Evolutionary conservation across 2,329 filamentous ascomycete species (phyloP), one percentile per base, ranked within the genome.

Genomic region (Davidsoniella virescens): DNA sequence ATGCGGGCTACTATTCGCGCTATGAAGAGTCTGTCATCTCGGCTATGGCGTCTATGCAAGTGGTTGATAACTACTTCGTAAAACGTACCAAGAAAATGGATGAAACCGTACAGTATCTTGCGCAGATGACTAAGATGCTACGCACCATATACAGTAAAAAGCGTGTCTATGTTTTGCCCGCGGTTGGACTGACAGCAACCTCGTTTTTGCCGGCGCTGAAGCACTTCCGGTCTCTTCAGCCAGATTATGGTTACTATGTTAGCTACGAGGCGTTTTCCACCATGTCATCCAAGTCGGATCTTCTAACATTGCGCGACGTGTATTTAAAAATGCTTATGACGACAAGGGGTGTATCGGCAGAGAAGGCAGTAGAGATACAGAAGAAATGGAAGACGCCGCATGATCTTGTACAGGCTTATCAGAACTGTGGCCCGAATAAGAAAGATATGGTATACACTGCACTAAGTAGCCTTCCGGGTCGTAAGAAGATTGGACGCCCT

Each of bases 271-370:
- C 80, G 0, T 88, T 90, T 60, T 76, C 80, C 0, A 78, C 78
- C 1, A 65, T 90, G 42, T 78, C 78, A 1, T 84, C 80, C 7
- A 92, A 92, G 62, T 85, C 82, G 0, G 81, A 84, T 48, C 74
- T 74, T 52, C 74, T 87, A 57, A 84, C 83, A 0, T 66, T 90
- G 8, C 70, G 82, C 50, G 85, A 92, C 57, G 63, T 88, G 0
- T 90, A 77, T 57, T 66, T 92, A 23, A 88, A 88, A 63, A 90
- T 92, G 84, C 71, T 92, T 44, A 87, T 92, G 84, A 86, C 82
- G 55, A 85, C 76, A 1, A 74, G 74, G 50, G 82, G 83, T 1
- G 69, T 92, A 10, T 84, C 82, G 1, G 82, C 81, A 2, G 84
- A 88, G 57, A 85, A 84, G 58, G 85, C 85, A 0, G 63, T 88